Conservation (phyloP, 2,329 filamentous ascomycete genomes). For the Stachybotrys chlorohalonatus region DNA sequence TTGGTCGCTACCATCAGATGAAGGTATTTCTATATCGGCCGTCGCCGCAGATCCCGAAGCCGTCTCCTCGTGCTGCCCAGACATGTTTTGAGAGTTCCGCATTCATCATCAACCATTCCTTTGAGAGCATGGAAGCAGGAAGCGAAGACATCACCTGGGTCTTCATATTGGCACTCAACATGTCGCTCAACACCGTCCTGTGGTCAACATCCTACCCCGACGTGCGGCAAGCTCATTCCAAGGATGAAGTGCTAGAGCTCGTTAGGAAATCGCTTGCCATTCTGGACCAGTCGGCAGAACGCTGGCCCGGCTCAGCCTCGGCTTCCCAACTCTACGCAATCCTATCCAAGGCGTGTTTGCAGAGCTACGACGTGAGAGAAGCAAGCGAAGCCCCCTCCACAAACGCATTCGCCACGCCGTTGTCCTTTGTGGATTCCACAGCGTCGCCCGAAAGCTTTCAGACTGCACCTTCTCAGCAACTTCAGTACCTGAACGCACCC, state of each 20-base stretch:
- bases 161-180: slow-evolving; percentile 81
- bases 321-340: slow-evolving; percentile 82
- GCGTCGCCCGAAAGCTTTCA: slow-evolving; percentile 21
- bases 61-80: slow-evolving; percentile 66
- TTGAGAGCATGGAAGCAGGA: slow-evolving; percentile 66
- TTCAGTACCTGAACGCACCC: slow-evolving; percentile 36
- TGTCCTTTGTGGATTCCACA: slow-evolving; percentile 18
- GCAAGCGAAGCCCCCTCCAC: slow-evolving; percentile 10
- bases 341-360: slow-evolving; percentile 75
- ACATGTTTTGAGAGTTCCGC: slow-evolving; percentile 77
- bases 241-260: slow-evolving; percentile 68
- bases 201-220: slow-evolving; percentile 87
- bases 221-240: slow-evolving; percentile 62
- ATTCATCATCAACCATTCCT: slow-evolving; percentile 73
- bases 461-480: slow-evolving; percentile 13
- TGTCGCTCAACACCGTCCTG: slow-evolving; percentile 82
- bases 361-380: slow-evolving; percentile 63
- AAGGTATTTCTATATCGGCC: slow-evolving; percentile 81
- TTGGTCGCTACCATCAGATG: slow-evolving; percentile 73
- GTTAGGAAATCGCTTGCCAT: slow-evolving; percentile 68
- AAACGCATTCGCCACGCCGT: slow-evolving; percentile 25
- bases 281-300: slow-evolving; percentile 69
- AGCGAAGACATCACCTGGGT: slow-evolving; percentile 89
- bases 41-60: slow-evolving; percentile 83
- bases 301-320: slow-evolving; percentile 85